These are phyloP conservation scores for Lactuca saligna DNA, from an alignment of 129 eudicot species.

Conservation along the genomic window DNA sequence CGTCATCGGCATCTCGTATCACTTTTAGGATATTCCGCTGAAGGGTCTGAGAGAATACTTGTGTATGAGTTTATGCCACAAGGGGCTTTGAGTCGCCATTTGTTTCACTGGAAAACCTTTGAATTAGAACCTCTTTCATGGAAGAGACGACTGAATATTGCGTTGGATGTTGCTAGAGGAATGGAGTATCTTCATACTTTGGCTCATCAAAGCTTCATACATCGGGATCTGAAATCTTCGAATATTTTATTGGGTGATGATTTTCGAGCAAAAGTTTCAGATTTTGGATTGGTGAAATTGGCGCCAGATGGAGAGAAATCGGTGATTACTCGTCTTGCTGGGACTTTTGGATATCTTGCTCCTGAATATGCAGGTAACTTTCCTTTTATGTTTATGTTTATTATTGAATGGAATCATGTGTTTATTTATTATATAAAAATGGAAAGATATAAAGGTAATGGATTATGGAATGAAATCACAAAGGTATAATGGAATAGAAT, in stretches of 20 bases:
- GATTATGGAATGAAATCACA: no score
- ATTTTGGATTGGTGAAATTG: conserved; percentile 94
- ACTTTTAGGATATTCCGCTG: conserved; percentile 60
- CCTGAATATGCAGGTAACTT: conserved; percentile 99
- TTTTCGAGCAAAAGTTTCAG: conserved; percentile 90
- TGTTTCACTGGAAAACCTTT: conserved; percentile 60
- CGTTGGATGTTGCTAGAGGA: conserved; percentile 96
- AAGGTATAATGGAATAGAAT: no score
- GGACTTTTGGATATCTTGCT: conserved; percentile 96
- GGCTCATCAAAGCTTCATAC: conserved; percentile 92
- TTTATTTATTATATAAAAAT: no score
- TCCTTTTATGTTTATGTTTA: background rate
- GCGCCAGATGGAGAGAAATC: conserved; percentile 93
- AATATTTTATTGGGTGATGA: conserved; percentile 93
- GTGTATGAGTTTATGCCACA: conserved; percentile 79
- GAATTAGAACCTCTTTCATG: conserved; percentile 89
- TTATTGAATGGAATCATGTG: background rate
- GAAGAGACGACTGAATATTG: conserved; percentile 91
- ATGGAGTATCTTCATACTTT: conserved; percentile 90
- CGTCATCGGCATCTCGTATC: conserved; percentile 70
- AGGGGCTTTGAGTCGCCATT: conserved; percentile 70
- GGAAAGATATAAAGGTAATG: background rate
- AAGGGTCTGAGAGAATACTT: conserved; percentile 70
- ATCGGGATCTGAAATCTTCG: conserved; percentile 92
- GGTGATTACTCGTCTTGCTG: conserved; percentile 83